Percentiles rank a stretch among this genome's conserved stretches.
Conservation (phyloP, 108 stramenopile genomes). For the Cyclotella choctawhatcheeana region DNA sequence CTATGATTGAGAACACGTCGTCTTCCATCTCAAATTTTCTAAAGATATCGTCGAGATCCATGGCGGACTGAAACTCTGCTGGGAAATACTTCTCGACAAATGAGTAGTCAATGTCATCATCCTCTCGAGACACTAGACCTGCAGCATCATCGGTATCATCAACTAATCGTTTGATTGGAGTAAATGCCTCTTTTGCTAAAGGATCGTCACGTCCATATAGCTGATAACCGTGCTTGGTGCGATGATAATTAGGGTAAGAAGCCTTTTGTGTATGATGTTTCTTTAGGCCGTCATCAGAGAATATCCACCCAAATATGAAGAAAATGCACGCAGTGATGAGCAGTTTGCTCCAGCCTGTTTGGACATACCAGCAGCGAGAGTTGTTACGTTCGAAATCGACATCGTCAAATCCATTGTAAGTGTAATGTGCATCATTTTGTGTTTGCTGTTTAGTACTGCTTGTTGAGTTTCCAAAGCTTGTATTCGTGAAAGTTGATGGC, state of each 20-base stretch:
- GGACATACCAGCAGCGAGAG: not conserved
- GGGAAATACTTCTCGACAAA: slow-evolving; percentile 6
- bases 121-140: slow-evolving; percentile 4
- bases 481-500: not conserved
- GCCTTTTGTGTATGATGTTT: slow-evolving; percentile 24
- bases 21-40: slow-evolving; percentile 28
- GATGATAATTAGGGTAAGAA: not conserved
- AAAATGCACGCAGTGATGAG: slow-evolving; percentile 21
- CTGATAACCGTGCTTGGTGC: slow-evolving; percentile 9
- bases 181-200: slow-evolving; percentile 16
- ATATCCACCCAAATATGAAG: slow-evolving; percentile 33
- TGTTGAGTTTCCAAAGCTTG: not conserved
- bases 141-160: slow-evolving; percentile 41
- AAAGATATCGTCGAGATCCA: slow-evolving; percentile 17
- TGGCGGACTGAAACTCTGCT: not conserved
- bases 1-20: slow-evolving; percentile 5
- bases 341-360: slow-evolving; percentile 36
- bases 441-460: not conserved
- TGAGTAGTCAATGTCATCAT: slow-evolving; percentile 35
- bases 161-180: slow-evolving; percentile 1
- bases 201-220: slow-evolving; percentile 25
- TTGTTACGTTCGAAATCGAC: slow-evolving; percentile 35
- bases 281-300: slow-evolving; percentile 26
- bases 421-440: slow-evolving; percentile 13
- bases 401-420: slow-evolving; percentile 27